Conservation (phyloP, 73 alveolate species). For the Paramecium biaurelia region DNA sequence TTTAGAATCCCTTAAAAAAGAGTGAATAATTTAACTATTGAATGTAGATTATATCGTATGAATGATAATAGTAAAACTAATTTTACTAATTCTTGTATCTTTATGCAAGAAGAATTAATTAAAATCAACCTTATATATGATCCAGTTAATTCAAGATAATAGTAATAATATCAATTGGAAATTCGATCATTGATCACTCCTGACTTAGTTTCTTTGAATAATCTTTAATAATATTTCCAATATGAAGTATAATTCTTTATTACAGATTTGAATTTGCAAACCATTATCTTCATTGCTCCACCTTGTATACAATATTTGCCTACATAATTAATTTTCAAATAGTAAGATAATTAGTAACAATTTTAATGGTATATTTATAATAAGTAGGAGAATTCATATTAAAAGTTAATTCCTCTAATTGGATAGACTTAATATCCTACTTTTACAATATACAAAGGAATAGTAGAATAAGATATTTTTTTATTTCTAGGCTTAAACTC, state of each 20-base stretch:
- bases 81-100: neutral
- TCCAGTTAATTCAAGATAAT: neutral
- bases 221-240: neutral
- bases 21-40: neutral
- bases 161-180: neutral
- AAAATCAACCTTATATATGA: neutral
- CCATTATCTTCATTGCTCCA: neutral
- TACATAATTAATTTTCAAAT: neutral
- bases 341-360: neutral
- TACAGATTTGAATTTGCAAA: neutral
- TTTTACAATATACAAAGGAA: neutral
- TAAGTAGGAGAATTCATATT: neutral
- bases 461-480: neutral
- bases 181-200: slow-evolving; percentile 26
- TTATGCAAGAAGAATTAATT: neutral
- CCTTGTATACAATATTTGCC: neutral
- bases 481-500: slow-evolving; percentile 1
- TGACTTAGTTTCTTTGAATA: neutral
- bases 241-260: neutral
- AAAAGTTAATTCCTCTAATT: neutral
- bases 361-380: slow-evolving; percentile 35
- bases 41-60: slow-evolving; percentile 11
- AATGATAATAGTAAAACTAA: neutral
- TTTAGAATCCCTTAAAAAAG: neutral
- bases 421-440: slow-evolving; percentile 20